A percentile compares a stretch with the other conserved stretches of the same genome.
Evolutionary conservation across 768 basidiomycete species (phyloP).

Genomic region (Candolleomyces eurysporus): DNA sequence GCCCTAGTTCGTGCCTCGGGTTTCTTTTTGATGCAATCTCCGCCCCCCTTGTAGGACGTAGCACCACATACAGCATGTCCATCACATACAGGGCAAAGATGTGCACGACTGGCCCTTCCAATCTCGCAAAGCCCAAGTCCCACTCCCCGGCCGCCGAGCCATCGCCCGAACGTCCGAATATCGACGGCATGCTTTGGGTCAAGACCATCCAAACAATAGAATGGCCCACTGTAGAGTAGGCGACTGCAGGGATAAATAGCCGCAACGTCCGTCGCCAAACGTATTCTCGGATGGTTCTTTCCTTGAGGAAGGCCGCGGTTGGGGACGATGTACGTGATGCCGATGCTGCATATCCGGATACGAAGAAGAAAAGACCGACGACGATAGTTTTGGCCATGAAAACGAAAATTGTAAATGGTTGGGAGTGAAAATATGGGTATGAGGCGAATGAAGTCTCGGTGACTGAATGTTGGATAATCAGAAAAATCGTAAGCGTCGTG

Average conservation of each 20-base stretch:
- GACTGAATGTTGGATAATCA: constrained; percentile 22
- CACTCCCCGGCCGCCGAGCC: neutral
- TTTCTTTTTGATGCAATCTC: neutral
- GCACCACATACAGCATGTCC: constrained; percentile 1
- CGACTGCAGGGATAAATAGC: neutral
- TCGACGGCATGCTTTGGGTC: neutral
- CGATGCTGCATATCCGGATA: constrained; percentile 21
- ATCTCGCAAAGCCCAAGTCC: neutral
- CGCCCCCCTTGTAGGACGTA: neutral
- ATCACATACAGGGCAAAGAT: neutral
- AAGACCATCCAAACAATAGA: neutral
- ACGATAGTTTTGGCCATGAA: constrained; percentile 18
- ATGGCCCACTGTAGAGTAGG: neutral
- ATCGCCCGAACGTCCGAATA: neutral
- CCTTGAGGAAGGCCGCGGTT: neutral
- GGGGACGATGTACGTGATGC: constrained; percentile 10
- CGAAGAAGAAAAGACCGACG: constrained; percentile 23
- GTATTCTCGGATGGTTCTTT: neutral
- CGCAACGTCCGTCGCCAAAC: neutral
- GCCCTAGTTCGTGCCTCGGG: neutral
- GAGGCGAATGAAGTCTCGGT: constrained; percentile 8
- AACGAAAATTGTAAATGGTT: constrained; percentile 10
- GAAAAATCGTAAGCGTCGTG: constrained; percentile 17
- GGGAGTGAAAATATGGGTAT: neutral
- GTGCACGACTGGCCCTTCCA: constrained; percentile 3